Conservation (phyloP, 805 yeast species). For the Saturnispora sekii region DNA sequence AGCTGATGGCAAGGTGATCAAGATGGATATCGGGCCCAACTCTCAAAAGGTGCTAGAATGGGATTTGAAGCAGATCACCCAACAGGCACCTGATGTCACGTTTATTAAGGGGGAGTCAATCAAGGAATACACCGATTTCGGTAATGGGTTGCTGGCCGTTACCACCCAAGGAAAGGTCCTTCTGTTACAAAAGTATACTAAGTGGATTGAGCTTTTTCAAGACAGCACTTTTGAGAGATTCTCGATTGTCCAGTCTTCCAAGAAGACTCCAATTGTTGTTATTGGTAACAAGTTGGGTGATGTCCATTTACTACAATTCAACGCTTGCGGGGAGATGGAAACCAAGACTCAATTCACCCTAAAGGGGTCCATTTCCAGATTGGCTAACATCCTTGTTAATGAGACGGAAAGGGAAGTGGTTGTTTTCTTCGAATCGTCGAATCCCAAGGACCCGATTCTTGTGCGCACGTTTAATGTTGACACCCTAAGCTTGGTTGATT, state of each 20-base stretch:
- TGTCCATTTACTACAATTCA: slow-evolving; percentile 33
- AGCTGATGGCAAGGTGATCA: slow-evolving; percentile 76
- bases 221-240: slow-evolving; percentile 22
- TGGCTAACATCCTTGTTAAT: slow-evolving; percentile 39
- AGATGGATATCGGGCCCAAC: slow-evolving; percentile 40
- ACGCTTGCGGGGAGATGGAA: slow-evolving; percentile 26
- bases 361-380: slow-evolving; percentile 30
- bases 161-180: slow-evolving; percentile 51
- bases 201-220: slow-evolving; percentile 24
- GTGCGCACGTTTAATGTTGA: slow-evolving; percentile 29
- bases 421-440: slow-evolving; percentile 56
- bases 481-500: slow-evolving; percentile 19
- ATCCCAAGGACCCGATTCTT: slow-evolving; percentile 45
- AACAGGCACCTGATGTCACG: slow-evolving; percentile 15
- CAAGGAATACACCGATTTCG: slow-evolving; percentile 47
- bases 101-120: slow-evolving; percentile 44
- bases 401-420: slow-evolving; percentile 23
- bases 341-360: slow-evolving; percentile 17
- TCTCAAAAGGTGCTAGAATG: too few relatives aligned
- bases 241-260: slow-evolving; percentile 21
- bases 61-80: too few relatives aligned
- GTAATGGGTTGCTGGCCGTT: slow-evolving; percentile 37
- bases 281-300: slow-evolving; percentile 32
- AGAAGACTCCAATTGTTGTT: slow-evolving; percentile 15
- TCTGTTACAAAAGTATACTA: slow-evolving; percentile 14